These are phyloP conservation scores for Pleurotus cornucopiae DNA, from an alignment of 768 basidiomycete species.

Conservation along the genomic window DNA sequence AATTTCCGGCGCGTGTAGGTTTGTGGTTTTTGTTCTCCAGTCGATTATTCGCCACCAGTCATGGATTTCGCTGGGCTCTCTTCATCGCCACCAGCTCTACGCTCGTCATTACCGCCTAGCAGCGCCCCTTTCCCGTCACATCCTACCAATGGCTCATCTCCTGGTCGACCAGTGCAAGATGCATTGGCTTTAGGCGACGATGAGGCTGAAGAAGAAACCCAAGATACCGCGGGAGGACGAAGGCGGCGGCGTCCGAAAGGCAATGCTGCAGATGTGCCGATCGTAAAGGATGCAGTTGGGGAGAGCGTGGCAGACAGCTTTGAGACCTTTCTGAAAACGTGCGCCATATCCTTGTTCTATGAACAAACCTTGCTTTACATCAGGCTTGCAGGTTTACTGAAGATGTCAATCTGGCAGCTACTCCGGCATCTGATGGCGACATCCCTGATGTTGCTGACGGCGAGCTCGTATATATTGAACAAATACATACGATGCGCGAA, in stretches of 20 bases:
- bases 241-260: slow-evolving; percentile 43
- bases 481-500: slow-evolving; percentile 93
- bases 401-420: slow-evolving; percentile 71
- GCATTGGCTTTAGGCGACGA: slow-evolving; percentile 54
- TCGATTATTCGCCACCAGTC: slow-evolving; percentile 13
- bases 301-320: slow-evolving; percentile 94
- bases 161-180: slow-evolving; percentile 42
- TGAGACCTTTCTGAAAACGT: slow-evolving; percentile 90
- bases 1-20: slow-evolving; percentile 25
- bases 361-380: slow-evolving; percentile 1
- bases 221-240: slow-evolving; percentile 29
- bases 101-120: slow-evolving; percentile 49
- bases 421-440: slow-evolving; percentile 73
- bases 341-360: slow-evolving; percentile 22
- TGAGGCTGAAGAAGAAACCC: slow-evolving; percentile 41
- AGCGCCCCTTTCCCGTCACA: slow-evolving; percentile 38
- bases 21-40: background rate
- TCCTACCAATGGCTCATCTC: slow-evolving; percentile 27
- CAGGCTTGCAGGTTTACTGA: slow-evolving; percentile 69
- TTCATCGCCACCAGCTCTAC: slow-evolving; percentile 46
- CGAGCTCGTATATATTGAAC: slow-evolving; percentile 82
- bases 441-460: slow-evolving; percentile 51
- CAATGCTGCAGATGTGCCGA: slow-evolving; percentile 67
- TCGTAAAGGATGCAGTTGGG: slow-evolving; percentile 91
- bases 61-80: slow-evolving; percentile 60